These are phyloP conservation scores for Ceratocystis albifundus DNA, from an alignment of 2,329 filamentous ascomycete genomes.

Conservation along the genomic window DNA sequence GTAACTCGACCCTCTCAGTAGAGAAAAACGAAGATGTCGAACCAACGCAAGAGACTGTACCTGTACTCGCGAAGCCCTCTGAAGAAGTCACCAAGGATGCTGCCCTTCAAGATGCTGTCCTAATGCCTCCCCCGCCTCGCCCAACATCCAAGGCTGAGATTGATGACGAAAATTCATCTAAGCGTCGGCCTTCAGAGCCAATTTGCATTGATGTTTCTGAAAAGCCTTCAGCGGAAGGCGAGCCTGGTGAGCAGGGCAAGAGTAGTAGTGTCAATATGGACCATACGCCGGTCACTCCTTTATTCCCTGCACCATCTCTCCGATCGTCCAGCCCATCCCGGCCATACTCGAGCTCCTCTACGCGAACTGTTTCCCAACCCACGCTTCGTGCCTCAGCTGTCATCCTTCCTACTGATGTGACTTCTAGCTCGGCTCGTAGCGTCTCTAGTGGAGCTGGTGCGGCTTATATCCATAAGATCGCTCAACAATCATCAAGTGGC, in stretches of 20 bases:
- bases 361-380: conserved; percentile 40
- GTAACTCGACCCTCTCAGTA: not conserved
- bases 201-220: conserved; percentile 41
- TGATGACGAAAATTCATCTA: conserved; percentile 4
- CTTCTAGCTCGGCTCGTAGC: conserved; percentile 39
- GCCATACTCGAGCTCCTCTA: conserved; percentile 27
- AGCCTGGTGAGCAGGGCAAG: conserved; percentile 72
- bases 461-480: conserved; percentile 43
- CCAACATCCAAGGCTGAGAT: conserved; percentile 22
- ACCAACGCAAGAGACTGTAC: not conserved
- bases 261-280: conserved; percentile 61
- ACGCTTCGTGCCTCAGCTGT: conserved; percentile 32
- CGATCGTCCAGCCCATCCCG: conserved; percentile 24
- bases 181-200: conserved; percentile 17
- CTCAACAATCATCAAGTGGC: conserved; percentile 40
- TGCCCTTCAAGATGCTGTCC: conserved; percentile 28
- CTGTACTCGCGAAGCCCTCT: not conserved
- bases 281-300: conserved; percentile 59
- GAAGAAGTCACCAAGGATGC: conserved; percentile 31
- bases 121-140: conserved; percentile 10
- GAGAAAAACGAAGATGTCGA: not conserved
- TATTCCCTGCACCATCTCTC: conserved; percentile 35
- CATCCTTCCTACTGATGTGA: conserved; percentile 37
- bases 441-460: conserved; percentile 42
- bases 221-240: conserved; percentile 29